Conservation (phyloP, 2,329 filamentous ascomycete species). For the Pestalotiopsis sp. region DNA sequence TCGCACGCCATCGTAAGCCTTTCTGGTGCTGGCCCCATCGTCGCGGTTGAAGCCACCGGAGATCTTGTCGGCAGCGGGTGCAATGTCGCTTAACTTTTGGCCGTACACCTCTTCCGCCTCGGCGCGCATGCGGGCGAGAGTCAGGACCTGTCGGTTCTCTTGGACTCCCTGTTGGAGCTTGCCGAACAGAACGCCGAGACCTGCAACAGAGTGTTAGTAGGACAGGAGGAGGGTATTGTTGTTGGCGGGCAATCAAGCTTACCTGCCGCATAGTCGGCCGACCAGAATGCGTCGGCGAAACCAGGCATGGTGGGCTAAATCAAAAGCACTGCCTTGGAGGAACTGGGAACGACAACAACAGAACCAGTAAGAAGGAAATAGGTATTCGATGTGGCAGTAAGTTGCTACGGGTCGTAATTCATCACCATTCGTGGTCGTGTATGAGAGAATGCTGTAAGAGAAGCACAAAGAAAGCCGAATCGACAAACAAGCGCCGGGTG, state of each 20-base stretch:
- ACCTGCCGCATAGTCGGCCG: conserved; percentile 94
- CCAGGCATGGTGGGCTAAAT: conserved; percentile 65
- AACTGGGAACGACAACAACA: not conserved
- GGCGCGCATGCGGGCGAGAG: conserved; percentile 88
- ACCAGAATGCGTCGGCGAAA: conserved; percentile 98
- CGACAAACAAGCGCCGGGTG: conserved; percentile 7
- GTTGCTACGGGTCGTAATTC: conserved; percentile 12
- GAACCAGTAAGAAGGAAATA: not conserved
- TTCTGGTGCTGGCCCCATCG: conserved; percentile 93
- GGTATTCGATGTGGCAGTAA: not conserved
- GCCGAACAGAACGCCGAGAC: conserved; percentile 89
- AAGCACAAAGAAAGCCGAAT: conserved; percentile 9
- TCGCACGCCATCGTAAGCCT: conserved; percentile 95
- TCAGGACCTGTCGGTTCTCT: conserved; percentile 93
- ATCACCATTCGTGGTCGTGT: conserved; percentile 9
- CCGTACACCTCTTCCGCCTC: conserved; percentile 94
- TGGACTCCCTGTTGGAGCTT: conserved; percentile 96
- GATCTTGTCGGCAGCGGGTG: conserved; percentile 79
- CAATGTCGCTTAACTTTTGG: conserved; percentile 78
- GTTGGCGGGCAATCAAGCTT: conserved; percentile 32
- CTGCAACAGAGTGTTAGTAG: conserved; percentile 36
- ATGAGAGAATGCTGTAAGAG: not conserved
- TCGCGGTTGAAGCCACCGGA: conserved; percentile 84
- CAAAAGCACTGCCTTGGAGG: not conserved
- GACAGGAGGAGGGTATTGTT: not conserved